Evolutionary conservation across 305 asterid species (phyloP), one percentile per base, ranked within the genome.

Genomic region (Ilex paraguariensis): DNA sequence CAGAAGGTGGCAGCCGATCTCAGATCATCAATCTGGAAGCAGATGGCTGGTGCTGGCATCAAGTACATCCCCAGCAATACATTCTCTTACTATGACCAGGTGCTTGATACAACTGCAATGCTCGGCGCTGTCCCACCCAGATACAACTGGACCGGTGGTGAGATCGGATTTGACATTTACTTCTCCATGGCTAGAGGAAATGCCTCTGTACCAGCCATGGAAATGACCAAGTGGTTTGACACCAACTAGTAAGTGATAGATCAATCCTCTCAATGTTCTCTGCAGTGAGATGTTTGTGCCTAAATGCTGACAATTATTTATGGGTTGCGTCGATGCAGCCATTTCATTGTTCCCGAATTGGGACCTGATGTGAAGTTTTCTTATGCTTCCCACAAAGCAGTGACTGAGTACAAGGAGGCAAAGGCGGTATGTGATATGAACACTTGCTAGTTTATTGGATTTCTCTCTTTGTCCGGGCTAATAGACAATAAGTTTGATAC

Each of bases 161-260:
- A 88, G 82, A 88, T 88, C 49, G 95, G 88, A 58, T 76, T 77
- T n/a, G 74, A 76, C 68, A 79, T 90, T 71, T 88, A 81, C 81
- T 88, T 88, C 74, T 88, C 96, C 60, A 88, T 88, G 96, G 95
- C 96, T 61, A 82, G 96, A 75, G 92, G 96, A 64, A 86, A 88
- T 65, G 95, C 92, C 65, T 79, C 96, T 51, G 88, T 86, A 59
- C 95, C 96, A 60, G 95, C 95, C 57, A 88, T 88, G 96, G 96
- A 88, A 64, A 88, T 88, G 96, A 88, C 96, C 75, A 88, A 88
- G 87, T 88, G 96, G 96, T 88, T 88, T 3, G 96, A 88, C 72
- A 88, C 96, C 71, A 86, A 88, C 88, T 88, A 88, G 96, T 86
- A 82, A 88, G 96, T 86, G 60, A 33, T 48, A 8, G 31, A 36